A percentile compares a stretch with the other conserved stretches of the same genome.
Conservation (phyloP, 768 basidiomycete genomes). For the Calvatia gigantea region DNA sequence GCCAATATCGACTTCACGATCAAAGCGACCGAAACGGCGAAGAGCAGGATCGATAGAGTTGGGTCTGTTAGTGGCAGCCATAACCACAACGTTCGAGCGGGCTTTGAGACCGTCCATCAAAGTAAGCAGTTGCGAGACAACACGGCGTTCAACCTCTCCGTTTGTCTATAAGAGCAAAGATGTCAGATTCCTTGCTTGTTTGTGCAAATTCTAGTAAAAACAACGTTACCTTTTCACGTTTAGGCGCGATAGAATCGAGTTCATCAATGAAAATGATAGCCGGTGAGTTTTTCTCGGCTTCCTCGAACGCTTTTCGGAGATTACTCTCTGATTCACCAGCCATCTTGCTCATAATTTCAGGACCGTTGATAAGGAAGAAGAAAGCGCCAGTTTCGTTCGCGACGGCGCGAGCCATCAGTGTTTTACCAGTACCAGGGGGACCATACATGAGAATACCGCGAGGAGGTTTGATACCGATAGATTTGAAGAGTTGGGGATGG, state of each 20-base stretch:
- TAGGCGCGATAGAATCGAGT: constrained; percentile 98
- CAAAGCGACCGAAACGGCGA: constrained; percentile 98
- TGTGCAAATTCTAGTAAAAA: background rate
- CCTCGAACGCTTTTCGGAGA: constrained; percentile 96
- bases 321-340: constrained; percentile 98
- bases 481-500: constrained; percentile 99
- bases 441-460: constrained; percentile 99
- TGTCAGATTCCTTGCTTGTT: background rate
- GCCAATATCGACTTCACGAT: constrained; percentile 98
- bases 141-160: constrained; percentile 99
- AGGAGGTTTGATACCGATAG: constrained; percentile 99
- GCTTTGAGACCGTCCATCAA: constrained; percentile 99
- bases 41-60: constrained; percentile 99
- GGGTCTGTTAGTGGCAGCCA: constrained; percentile 98
- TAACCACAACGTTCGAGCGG: constrained; percentile 98
- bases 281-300: constrained; percentile 99
- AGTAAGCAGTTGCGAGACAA: constrained; percentile 96
- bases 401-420: constrained; percentile 98
- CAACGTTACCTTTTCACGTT: constrained; percentile 91
- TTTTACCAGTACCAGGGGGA: constrained; percentile 99
- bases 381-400: constrained; percentile 99
- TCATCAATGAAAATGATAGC: constrained; percentile 99
- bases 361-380: constrained; percentile 99
- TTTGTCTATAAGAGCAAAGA: constrained; percentile 67
- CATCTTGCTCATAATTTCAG: constrained; percentile 99